Base-by-base conservation (phyloP, 2,329 filamentous ascomycete genomes). In the Microsporum audouinii region DNA sequence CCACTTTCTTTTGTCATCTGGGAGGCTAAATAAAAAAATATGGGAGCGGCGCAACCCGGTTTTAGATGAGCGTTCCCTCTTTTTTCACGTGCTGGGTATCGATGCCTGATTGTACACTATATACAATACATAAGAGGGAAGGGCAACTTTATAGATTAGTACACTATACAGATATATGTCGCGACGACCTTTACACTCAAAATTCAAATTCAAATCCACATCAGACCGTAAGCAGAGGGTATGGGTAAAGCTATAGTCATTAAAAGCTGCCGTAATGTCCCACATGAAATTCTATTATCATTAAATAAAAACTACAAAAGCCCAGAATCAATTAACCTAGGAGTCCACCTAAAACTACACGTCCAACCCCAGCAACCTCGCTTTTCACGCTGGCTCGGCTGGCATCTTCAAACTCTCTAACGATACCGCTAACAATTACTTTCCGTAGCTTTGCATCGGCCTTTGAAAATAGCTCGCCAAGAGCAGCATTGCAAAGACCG, bases 391-490 rank as follows among this genome's bases (percentile, higher is more conserved):
- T 86, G 51, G 78, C 79, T 53, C 92, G 80, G 71, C 88, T 94
- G 23, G 84, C 84, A 62, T 96, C 92, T 72, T 97, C 94, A 72
- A 97, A 96, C 70, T 99, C 94, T 66, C 91, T 86, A 56, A 96
- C 87, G 1, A 95, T 84, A 4, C 88, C 88, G 55, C 89, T 86
- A 1, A 99, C 83, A 63, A 99, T 87, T 58, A 96, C 85, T 76
- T 96, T 97, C 64, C 91, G 81, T 51, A 99, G 82, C 65, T 85
- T 86, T 4, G 86, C 82, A 74, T 99, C 94, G 0, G 89, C 89
- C 74, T 99, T 99, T 8, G 84, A 82, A 67, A 99, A 99, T 60
- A 92, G 78, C 71, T 97, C 94, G 0, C 86, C 88, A 0, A 97
- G 80, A 0, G 79, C 75, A 0, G 84, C 81, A 3, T 80, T 83